These are phyloP conservation scores for Schizothecium vesticola DNA, from an alignment of 495 filamentous ascomycete genomes.

Conservation along the genomic window DNA sequence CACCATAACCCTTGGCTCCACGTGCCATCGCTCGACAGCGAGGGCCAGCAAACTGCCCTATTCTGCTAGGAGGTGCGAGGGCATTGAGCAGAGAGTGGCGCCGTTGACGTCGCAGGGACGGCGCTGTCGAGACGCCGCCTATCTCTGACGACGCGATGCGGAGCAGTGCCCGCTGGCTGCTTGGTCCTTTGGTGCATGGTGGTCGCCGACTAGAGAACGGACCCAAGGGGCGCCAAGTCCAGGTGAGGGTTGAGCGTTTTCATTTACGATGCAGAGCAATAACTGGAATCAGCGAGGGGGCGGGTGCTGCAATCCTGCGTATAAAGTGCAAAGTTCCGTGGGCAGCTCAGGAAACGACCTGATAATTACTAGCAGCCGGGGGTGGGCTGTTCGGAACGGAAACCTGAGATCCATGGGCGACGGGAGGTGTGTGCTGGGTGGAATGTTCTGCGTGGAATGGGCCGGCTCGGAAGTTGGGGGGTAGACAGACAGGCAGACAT, in stretches of 20 bases:
- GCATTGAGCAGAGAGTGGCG: neutral
- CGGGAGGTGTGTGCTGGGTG: neutral
- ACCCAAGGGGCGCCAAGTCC: neutral
- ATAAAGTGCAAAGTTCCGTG: conserved; percentile 8
- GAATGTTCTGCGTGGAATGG: neutral
- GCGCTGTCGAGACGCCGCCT: neutral
- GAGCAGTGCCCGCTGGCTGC: no score
- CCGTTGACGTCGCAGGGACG: neutral
- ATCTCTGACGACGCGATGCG: neutral
- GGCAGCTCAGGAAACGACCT: neutral
- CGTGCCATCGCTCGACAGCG: conserved; percentile 1
- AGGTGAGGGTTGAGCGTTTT: neutral
- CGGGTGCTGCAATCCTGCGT: neutral
- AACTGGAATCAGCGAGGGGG: neutral
- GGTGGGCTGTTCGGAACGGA: neutral
- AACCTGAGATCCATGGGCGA: neutral
- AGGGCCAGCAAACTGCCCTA: neutral
- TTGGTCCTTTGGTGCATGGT: neutral
- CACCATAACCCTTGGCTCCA: conserved; percentile 3
- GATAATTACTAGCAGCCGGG: neutral
- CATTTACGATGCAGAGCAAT: neutral
- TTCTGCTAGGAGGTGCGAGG: neutral
- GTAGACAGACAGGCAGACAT: no score
- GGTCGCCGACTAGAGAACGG: neutral
- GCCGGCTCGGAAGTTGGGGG: no score